Conservation (phyloP, 139 green algal genomes). For the Gonium pectorale region DNA sequence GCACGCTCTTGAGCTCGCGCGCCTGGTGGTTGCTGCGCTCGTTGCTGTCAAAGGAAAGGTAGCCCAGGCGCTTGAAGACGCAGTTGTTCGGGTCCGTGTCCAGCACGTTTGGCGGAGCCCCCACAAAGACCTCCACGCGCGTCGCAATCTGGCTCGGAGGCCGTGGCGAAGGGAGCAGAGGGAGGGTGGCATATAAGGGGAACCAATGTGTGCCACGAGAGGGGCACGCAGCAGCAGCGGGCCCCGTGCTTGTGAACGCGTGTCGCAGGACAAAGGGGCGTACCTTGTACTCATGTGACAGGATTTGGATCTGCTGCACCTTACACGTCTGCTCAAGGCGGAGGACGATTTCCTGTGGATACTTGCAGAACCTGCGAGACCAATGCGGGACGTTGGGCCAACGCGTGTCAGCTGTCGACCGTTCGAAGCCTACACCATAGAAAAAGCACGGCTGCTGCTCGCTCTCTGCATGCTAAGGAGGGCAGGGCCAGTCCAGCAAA, state of each 20-base stretch:
- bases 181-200: too few relatives aligned
- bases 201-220: too few relatives aligned
- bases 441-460: too few relatives aligned
- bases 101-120: slow-evolving; percentile 42
- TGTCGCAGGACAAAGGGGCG: not conserved
- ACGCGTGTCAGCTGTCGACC: not conserved
- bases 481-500: not conserved
- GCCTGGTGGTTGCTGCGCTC: slow-evolving; percentile 86
- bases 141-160: slow-evolving; percentile 83
- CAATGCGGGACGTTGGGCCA: too few relatives aligned
- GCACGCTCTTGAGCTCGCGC: slow-evolving; percentile 93
- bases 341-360: slow-evolving; percentile 87
- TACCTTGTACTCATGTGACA: slow-evolving; percentile 95
- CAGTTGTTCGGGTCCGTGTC: slow-evolving; percentile 39
- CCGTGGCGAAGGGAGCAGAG: too few relatives aligned
- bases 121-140: slow-evolving; percentile 87
- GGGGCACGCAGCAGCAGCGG: too few relatives aligned
- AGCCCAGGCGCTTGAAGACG: slow-evolving; percentile 83
- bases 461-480: too few relatives aligned
- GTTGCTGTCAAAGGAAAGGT: slow-evolving; percentile 92
- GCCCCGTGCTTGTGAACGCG: not conserved
- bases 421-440: too few relatives aligned
- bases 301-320: slow-evolving; percentile 91
- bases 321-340: slow-evolving; percentile 73
- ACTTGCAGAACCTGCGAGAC: slow-evolving; percentile 86